phyloP scores from a whole-genome alignment of 768 basidiomycete genomes.

The Boletus bicolor region DNA sequence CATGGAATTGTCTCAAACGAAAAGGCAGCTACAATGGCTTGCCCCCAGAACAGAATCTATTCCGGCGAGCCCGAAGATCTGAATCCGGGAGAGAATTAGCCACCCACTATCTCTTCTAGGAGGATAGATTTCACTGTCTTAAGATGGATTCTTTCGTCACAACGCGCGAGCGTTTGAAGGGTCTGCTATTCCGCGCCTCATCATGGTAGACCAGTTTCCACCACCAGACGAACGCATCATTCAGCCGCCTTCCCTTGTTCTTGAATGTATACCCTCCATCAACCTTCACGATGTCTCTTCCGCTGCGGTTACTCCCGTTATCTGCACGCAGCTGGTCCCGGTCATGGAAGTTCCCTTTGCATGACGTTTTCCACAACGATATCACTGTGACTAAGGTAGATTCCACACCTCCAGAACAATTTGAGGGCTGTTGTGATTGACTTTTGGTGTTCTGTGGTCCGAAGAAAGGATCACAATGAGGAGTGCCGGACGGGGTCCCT shows the following conservation, averaged over 20 bases:
- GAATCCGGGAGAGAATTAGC: background rate
- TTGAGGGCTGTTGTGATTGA: background rate
- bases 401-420: background rate
- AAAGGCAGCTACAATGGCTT: background rate
- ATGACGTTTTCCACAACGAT: background rate
- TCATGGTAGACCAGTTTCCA: background rate
- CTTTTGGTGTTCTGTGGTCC: background rate
- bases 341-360: background rate
- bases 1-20: background rate
- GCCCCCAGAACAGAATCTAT: background rate
- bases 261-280: constrained; percentile 9
- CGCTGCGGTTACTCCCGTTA: background rate
- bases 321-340: background rate
- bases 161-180: constrained; percentile 1
- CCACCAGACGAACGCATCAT: constrained; percentile 4
- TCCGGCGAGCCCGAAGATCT: background rate
- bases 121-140: background rate
- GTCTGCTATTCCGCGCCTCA: background rate
- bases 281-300: background rate
- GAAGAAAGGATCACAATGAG: background rate
- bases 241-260: background rate
- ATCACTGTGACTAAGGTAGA: constrained; percentile 1
- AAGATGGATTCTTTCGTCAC: background rate
- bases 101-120: background rate
- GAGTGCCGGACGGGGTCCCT: background rate